A percentile compares a stretch with the other conserved stretches of the same genome.
phyloP scores from a whole-genome alignment of 345 rosid species.

The Rhodamnia argentea region DNA sequence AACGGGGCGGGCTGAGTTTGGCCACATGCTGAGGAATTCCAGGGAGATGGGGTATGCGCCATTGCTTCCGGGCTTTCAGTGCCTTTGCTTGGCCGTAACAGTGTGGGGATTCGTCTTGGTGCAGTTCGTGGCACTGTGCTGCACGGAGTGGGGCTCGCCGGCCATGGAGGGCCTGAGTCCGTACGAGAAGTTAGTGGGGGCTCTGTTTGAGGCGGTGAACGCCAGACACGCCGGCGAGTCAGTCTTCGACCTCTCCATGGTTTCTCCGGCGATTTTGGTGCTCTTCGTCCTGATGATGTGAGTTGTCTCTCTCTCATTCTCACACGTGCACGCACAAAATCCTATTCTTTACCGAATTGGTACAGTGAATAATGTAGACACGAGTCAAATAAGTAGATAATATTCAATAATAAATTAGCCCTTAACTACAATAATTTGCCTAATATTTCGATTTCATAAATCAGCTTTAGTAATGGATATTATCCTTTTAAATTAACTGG shows the following conservation, averaged over 20 bases:
- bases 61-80: slow-evolving; percentile 33
- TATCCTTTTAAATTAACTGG: not conserved
- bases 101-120: slow-evolving; percentile 24
- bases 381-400: not conserved
- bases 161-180: slow-evolving; percentile 24
- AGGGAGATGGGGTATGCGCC: slow-evolving; percentile 34
- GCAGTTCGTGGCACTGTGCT: not conserved
- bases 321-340: not conserved
- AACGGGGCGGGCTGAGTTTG: slow-evolving; percentile 16
- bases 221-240: slow-evolving; percentile 54
- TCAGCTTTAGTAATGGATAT: not conserved
- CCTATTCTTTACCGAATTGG: not conserved
- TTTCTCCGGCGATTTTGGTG: slow-evolving; percentile 45
- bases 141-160: slow-evolving; percentile 9
- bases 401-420: not conserved
- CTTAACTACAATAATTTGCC: not conserved
- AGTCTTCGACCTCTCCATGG: slow-evolving; percentile 32
- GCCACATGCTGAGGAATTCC: slow-evolving; percentile 24
- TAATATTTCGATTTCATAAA: not conserved
- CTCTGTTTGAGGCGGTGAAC: slow-evolving; percentile 30
- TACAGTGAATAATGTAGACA: not conserved
- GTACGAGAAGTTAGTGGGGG: slow-evolving; percentile 32
- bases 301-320: slow-evolving; percentile 10
- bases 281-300: slow-evolving; percentile 57
- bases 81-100: slow-evolving; percentile 28